Evolutionary conservation across 495 filamentous ascomycete genomes (phyloP).

Genomic region (Wilcoxina mikolae): DNA sequence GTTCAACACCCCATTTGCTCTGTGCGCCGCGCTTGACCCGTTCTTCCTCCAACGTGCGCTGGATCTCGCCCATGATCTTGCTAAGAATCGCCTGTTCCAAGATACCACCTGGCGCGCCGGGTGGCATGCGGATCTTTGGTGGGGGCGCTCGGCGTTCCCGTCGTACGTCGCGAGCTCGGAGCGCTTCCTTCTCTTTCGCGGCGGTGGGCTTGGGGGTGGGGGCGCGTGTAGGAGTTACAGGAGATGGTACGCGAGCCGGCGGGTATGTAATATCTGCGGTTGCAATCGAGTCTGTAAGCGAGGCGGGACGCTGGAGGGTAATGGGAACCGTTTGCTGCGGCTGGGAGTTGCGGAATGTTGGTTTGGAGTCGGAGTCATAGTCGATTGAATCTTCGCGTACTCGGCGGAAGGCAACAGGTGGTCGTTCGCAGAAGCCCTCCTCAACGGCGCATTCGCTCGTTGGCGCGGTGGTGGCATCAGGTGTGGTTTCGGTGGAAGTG

Average conservation of each 20-base stretch:
- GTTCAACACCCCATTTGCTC: conserved; percentile 26
- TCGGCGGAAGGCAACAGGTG: conserved; percentile 9
- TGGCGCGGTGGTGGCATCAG: conserved; percentile 3
- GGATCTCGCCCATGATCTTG: conserved; percentile 83
- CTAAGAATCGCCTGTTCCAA: conserved; percentile 78
- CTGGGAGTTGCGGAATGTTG: conserved; percentile 7
- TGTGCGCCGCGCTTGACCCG: conserved; percentile 37
- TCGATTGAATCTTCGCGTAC: conserved; percentile 11
- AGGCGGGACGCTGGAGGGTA: conserved; percentile 11
- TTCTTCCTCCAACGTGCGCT: conserved; percentile 65
- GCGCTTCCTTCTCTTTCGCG: conserved; percentile 15
- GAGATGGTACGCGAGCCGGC: too few relatives aligned
- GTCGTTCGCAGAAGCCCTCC: background rate
- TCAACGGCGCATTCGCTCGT: background rate
- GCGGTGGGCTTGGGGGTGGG: conserved; percentile 9
- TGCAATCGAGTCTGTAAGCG: conserved; percentile 16
- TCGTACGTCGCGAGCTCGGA: conserved; percentile 25
- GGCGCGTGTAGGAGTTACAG: conserved; percentile 11
- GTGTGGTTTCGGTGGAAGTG: conserved; percentile 10
- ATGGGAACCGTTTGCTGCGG: conserved; percentile 16
- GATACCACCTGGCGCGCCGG: conserved; percentile 34
- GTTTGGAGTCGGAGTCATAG: conserved; percentile 1
- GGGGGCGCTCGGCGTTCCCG: conserved; percentile 29
- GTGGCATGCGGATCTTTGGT: conserved; percentile 30
- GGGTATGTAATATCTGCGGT: conserved; percentile 25